Evolutionary conservation across 495 filamentous ascomycete genomes (phyloP).

Genomic region (Tuber brumale): DNA sequence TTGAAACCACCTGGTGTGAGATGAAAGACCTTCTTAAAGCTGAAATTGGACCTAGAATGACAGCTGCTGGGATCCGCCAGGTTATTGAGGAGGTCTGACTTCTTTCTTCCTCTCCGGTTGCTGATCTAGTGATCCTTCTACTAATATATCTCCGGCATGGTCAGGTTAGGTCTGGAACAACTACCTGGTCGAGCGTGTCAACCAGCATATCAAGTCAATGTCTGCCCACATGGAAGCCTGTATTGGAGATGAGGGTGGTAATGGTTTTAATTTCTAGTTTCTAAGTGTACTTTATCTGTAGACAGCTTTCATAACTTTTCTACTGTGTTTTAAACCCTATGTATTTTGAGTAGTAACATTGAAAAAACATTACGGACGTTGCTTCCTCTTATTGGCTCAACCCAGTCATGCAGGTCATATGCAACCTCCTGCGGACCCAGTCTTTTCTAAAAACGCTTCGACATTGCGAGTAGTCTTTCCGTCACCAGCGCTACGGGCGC

Average conservation of each 20-base stretch:
- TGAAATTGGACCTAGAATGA: no score
- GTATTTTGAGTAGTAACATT: not conserved
- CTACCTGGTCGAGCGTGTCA: not conserved
- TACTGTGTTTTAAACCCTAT: not conserved
- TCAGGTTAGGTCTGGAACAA: not conserved
- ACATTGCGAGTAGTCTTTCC: not conserved
- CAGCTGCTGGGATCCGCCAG: no score
- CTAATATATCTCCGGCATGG: no score
- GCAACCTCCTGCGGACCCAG: not conserved
- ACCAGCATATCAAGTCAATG: not conserved
- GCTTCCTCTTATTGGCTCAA: not conserved
- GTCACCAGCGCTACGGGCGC: no score
- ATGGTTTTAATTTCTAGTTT: no score
- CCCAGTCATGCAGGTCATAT: not conserved
- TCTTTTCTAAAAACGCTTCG: no score
- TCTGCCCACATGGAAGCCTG: not conserved
- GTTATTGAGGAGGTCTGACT: no score
- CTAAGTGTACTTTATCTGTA: not conserved
- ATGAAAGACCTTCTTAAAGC: constrained; percentile 15
- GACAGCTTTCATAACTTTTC: not conserved
- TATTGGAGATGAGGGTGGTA: not conserved
- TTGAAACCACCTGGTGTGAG: constrained; percentile 1
- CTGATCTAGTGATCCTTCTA: no score
- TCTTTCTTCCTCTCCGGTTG: no score
- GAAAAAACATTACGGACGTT: not conserved